phyloP scores from a whole-genome alignment of 1,284 basidiomycete genomes.

The Cutaneotrichosporon spelunceum region DNA sequence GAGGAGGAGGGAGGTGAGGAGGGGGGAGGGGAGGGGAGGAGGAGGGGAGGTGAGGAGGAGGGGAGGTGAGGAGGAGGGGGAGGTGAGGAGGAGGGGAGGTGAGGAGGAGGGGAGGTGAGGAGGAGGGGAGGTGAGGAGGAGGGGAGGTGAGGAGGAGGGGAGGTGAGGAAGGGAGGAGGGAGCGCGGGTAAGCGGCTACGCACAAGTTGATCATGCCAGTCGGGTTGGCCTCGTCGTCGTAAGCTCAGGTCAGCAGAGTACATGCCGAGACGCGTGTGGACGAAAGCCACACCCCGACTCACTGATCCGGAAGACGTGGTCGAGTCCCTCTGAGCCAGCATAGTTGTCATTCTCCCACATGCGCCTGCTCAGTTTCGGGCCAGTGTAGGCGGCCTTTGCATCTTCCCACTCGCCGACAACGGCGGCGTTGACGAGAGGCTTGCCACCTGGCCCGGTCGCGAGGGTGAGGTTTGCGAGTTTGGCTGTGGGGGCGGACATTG shows the following conservation, averaged over 20 bases:
- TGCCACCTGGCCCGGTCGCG: neutral
- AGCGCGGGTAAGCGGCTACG: neutral
- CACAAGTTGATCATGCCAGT: constrained; percentile 22
- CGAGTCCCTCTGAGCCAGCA: constrained; percentile 15
- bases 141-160: neutral
- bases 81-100: too few relatives aligned
- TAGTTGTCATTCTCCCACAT: neutral
- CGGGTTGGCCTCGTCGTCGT: constrained; percentile 17
- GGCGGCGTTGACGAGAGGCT: constrained; percentile 9
- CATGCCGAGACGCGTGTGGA: neutral
- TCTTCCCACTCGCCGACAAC: constrained; percentile 18
- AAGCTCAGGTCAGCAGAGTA: constrained; percentile 11
- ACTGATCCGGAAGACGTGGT: constrained; percentile 17
- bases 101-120: neutral
- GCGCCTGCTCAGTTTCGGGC: constrained; percentile 15
- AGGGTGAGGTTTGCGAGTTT: neutral
- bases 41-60: too few relatives aligned
- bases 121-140: neutral
- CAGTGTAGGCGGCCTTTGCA: constrained; percentile 10
- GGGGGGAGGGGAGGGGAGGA: too few relatives aligned
- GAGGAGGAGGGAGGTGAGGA: too few relatives aligned
- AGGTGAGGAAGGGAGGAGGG: too few relatives aligned
- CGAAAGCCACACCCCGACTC: neutral
- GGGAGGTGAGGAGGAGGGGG: neutral
- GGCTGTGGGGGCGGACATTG: neutral